Percentiles rank a stretch among this genome's conserved stretches.
Evolutionary conservation across 768 basidiomycete genomes (phyloP).

Genomic region (Boletus bicolor): DNA sequence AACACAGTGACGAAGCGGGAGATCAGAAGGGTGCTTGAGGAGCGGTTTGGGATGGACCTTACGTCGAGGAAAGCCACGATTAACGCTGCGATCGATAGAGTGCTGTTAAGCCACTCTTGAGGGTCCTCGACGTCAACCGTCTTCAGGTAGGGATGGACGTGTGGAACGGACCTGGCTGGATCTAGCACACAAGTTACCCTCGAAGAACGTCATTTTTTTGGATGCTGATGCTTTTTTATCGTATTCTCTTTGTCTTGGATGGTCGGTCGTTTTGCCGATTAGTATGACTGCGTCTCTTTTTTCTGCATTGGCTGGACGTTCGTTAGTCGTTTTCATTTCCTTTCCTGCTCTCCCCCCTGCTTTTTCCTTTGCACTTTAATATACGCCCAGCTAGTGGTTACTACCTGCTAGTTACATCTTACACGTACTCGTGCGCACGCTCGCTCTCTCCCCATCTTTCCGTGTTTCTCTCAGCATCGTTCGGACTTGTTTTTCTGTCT

Average conservation of each 20-base stretch:
- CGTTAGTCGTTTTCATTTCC: not conserved
- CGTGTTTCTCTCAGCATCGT: not conserved
- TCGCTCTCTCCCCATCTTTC: not conserved
- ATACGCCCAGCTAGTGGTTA: not conserved
- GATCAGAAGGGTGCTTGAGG: conserved; percentile 80
- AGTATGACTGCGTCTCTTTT: not conserved
- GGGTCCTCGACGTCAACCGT: not conserved
- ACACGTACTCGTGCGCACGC: not conserved
- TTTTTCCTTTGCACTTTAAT: not conserved
- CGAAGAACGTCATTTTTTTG: conserved; percentile 7
- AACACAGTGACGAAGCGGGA: conserved; percentile 91
- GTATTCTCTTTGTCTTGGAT: conserved; percentile 5
- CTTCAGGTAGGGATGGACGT: conserved; percentile 6
- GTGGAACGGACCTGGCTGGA: conserved; percentile 21
- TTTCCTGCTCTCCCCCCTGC: not conserved
- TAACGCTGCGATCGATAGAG: conserved; percentile 74
- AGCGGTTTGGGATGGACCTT: conserved; percentile 75
- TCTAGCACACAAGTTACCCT: conserved; percentile 18
- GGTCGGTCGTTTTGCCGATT: not conserved
- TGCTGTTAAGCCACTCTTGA: conserved; percentile 51
- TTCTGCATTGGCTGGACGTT: conserved; percentile 10
- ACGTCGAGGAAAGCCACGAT: conserved; percentile 67
- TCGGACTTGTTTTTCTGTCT: not conserved
- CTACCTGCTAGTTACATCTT: not conserved
- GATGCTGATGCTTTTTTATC: conserved; percentile 14